Evolutionary conservation across 1,139 yeast species (phyloP).

Genomic region (Nakaseomyces sp.): DNA sequence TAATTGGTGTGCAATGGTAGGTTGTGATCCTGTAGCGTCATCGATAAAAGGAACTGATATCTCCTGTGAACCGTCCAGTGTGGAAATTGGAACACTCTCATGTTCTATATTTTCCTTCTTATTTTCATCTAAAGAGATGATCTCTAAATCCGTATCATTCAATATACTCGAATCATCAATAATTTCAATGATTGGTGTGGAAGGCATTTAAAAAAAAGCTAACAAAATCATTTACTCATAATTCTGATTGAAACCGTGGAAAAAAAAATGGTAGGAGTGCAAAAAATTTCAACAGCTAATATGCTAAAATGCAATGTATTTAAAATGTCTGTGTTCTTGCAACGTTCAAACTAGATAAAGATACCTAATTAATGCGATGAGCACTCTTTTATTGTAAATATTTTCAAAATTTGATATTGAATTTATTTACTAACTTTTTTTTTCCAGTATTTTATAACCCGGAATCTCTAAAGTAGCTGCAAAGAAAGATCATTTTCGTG

Average conservation of each 20-base stretch:
- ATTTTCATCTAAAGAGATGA: not conserved
- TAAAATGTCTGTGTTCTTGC: too few relatives aligned
- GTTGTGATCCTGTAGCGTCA: conserved; percentile 1
- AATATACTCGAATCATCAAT: conserved; percentile 2
- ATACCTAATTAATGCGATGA: too few relatives aligned
- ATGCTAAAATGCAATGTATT: too few relatives aligned
- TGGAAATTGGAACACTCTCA: not conserved
- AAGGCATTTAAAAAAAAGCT: not conserved
- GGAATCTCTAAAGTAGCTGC: too few relatives aligned
- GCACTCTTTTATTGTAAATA: too few relatives aligned
- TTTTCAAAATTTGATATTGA: too few relatives aligned
- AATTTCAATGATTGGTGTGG: conserved; percentile 2
- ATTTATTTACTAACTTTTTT: too few relatives aligned
- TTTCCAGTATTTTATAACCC: too few relatives aligned
- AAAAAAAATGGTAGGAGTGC: not conserved
- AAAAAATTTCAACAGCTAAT: too few relatives aligned
- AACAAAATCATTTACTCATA: not conserved
- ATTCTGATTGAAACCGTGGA: not conserved
- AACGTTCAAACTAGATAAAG: too few relatives aligned
- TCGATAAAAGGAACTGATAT: conserved; percentile 2
- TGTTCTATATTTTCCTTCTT: not conserved
- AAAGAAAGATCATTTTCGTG: too few relatives aligned
- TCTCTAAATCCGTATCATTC: conserved; percentile 1
- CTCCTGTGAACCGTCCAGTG: not conserved
- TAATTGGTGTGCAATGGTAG: not conserved